A percentile compares a stretch with the other conserved stretches of the same genome.
Conservation (phyloP, 2,329 filamentous ascomycete genomes). For the Calycina herbarum region DNA sequence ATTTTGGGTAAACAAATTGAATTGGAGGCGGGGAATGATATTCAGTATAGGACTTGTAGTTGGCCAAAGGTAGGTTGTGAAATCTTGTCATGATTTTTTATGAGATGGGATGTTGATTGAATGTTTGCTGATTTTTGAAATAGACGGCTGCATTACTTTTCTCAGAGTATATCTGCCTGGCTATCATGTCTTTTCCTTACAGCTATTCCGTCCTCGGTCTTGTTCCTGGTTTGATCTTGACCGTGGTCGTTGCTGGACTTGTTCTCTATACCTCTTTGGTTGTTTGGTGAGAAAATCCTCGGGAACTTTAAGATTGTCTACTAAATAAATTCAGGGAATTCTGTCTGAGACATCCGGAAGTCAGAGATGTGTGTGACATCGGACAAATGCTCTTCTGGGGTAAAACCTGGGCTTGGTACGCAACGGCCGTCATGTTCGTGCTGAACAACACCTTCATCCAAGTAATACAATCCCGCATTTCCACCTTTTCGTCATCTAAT, state of each 20-base stretch:
- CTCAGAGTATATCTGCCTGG: conserved; percentile 90
- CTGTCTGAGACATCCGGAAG: conserved; percentile 85
- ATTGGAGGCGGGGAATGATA: conserved; percentile 72
- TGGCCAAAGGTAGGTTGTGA: conserved; percentile 72
- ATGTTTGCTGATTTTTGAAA: neutral
- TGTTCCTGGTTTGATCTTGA: conserved; percentile 83
- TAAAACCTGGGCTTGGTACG: conserved; percentile 69
- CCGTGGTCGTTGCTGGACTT: conserved; percentile 71
- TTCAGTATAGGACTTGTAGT: conserved; percentile 90
- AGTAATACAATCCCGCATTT: conserved; percentile 42
- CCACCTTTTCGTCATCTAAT: conserved; percentile 14
- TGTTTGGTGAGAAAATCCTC: conserved; percentile 51
- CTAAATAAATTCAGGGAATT: conserved; percentile 64
- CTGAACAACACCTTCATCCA: conserved; percentile 94
- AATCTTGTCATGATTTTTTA: conserved; percentile 4
- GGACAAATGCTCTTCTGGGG: conserved; percentile 95
- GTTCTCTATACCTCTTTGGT: conserved; percentile 81
- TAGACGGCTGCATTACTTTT: conserved; percentile 86
- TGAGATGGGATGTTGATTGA: neutral
- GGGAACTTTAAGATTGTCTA: no score
- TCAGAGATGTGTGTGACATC: conserved; percentile 90
- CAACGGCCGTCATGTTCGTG: conserved; percentile 81
- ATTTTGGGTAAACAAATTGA: conserved; percentile 66
- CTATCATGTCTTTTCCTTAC: conserved; percentile 95
- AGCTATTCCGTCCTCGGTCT: conserved; percentile 86